Percentiles rank a stretch among this genome's conserved stretches.
These are phyloP conservation scores for Cladophialophora chaetospira DNA, from an alignment of 2,329 filamentous ascomycete genomes.

Conservation along the genomic window DNA sequence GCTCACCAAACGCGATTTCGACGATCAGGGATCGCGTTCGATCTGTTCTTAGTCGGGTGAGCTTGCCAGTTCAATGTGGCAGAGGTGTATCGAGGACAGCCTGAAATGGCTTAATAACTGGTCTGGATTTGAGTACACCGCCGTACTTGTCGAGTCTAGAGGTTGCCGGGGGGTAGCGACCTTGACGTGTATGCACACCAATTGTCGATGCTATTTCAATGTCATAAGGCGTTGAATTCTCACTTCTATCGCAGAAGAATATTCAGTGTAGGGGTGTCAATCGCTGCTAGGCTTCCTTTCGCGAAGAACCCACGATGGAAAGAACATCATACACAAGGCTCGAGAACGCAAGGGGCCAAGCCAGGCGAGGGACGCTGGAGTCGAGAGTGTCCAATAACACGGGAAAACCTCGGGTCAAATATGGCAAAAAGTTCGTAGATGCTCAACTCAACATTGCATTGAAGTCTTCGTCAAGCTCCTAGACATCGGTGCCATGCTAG, in stretches of 20 bases:
- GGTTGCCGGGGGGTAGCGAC: too few relatives aligned
- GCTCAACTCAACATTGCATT: background rate
- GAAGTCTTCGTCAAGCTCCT: background rate
- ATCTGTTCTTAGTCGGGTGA: background rate
- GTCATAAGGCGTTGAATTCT: too few relatives aligned
- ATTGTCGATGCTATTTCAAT: too few relatives aligned
- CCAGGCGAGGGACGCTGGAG: background rate
- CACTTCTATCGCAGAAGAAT: too few relatives aligned
- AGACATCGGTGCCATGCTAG: slow-evolving; percentile 17
- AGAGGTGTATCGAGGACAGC: background rate
- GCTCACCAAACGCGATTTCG: background rate
- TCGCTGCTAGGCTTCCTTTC: too few relatives aligned
- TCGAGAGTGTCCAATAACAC: background rate
- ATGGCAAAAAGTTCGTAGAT: background rate
- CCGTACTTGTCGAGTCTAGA: background rate
- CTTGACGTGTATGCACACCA: too few relatives aligned
- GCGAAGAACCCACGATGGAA: too few relatives aligned
- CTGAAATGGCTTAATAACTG: background rate
- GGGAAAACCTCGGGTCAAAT: background rate
- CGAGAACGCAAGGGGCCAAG: too few relatives aligned
- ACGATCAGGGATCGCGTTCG: background rate
- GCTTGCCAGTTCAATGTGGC: background rate
- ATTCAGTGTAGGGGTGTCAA: too few relatives aligned
- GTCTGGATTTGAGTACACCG: background rate
- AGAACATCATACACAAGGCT: background rate